Percentiles rank a stretch among this genome's conserved stretches.
Evolutionary conservation across 495 filamentous ascomycete species (phyloP).

Genomic region (Penicillium roqueforti): DNA sequence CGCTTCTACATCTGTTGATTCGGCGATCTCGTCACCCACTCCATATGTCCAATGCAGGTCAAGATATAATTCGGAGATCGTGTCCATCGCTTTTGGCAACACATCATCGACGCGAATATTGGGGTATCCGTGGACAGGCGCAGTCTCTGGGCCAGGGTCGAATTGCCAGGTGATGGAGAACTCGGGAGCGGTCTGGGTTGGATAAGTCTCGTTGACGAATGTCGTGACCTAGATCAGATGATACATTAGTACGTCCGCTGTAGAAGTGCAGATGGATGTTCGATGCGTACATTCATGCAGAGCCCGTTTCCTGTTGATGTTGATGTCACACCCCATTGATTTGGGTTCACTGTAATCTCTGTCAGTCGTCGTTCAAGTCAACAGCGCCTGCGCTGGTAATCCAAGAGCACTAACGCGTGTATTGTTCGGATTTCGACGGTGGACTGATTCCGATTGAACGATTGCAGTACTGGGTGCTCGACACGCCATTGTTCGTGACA

Average conservation of each 20-base stretch:
- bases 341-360: constrained; percentile 27
- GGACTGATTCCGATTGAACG: constrained; percentile 23
- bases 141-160: constrained; percentile 13
- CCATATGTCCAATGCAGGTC: constrained; percentile 37
- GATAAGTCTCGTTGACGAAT: constrained; percentile 33
- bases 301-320: constrained; percentile 8
- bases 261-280: not conserved
- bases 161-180: constrained; percentile 40
- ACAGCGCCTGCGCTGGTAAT: not conserved
- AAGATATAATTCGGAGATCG: constrained; percentile 21
- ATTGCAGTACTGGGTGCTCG: constrained; percentile 20
- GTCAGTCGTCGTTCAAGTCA: constrained; percentile 5
- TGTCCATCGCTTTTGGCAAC: constrained; percentile 21
- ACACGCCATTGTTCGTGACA: constrained; percentile 15
- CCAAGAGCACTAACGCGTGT: constrained; percentile 20
- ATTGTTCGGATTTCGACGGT: constrained; percentile 21
- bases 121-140: constrained; percentile 39
- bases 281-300: constrained; percentile 29
- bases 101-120: constrained; percentile 29
- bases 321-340: constrained; percentile 29
- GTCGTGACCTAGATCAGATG: constrained; percentile 26
- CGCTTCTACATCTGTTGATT: constrained; percentile 9
- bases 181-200: constrained; percentile 30
- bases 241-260: constrained; percentile 1
- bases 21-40: constrained; percentile 24